phyloP scores from a whole-genome alignment of 768 basidiomycete genomes.

The Leccinum boreale region DNA sequence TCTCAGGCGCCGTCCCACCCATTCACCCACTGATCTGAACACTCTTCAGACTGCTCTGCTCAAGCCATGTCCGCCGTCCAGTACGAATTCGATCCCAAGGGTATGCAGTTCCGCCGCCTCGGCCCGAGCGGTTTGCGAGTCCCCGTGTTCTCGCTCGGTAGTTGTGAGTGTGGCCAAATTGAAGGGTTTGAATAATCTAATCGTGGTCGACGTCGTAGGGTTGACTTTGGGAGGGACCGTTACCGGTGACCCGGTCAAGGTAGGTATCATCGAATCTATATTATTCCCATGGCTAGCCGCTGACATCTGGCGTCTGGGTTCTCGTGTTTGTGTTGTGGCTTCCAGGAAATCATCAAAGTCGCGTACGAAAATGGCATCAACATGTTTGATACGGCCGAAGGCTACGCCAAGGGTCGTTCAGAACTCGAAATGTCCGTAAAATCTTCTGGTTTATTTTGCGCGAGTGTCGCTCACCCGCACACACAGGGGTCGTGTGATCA shows the following conservation, averaged over 20 bases:
- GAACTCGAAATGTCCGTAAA: slow-evolving; percentile 50
- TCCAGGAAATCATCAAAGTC: slow-evolving; percentile 49
- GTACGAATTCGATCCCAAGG: slow-evolving; percentile 37
- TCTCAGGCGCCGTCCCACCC: not conserved
- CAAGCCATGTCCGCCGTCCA: slow-evolving; percentile 24
- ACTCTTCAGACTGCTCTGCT: not conserved
- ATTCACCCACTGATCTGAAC: not conserved
- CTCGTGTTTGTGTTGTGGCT: not conserved
- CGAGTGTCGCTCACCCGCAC: not conserved
- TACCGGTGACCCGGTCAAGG: slow-evolving; percentile 51
- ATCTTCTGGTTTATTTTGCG: not conserved
- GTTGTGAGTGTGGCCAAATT: slow-evolving; percentile 34
- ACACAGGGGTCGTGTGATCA: slow-evolving; percentile 48
- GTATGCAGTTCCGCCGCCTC: slow-evolving; percentile 40
- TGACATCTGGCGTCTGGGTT: not conserved
- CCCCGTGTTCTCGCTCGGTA: slow-evolving; percentile 50
- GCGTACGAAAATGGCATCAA: slow-evolving; percentile 54
- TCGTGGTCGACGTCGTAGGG: slow-evolving; percentile 24
- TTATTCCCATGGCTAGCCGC: not conserved
- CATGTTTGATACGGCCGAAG: slow-evolving; percentile 48
- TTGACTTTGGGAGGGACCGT: slow-evolving; percentile 47
- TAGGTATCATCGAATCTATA: not conserved
- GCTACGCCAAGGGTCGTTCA: slow-evolving; percentile 44
- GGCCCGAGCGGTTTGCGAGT: slow-evolving; percentile 48
- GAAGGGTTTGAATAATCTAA: not conserved